Base-by-base conservation (phyloP, 768 basidiomycete species). In the Lenzites betulinus region DNA sequence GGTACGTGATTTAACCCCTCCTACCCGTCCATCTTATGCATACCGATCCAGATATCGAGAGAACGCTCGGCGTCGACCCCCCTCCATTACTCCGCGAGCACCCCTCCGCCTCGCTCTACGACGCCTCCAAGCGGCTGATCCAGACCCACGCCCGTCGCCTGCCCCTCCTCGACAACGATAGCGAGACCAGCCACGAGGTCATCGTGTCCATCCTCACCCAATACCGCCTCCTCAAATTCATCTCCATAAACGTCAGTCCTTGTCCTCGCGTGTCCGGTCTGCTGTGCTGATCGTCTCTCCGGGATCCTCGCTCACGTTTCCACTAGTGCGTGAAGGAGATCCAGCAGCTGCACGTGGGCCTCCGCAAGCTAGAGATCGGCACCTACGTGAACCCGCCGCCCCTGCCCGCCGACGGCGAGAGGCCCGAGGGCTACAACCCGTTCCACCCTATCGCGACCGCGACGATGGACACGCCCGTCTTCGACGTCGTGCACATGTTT, bases 401-500 rank as follows among this genome's bases (percentile, higher is more conserved):
- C 38, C 38, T 55, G 18, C 80, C 84, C 18, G 72, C 80, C 7
- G 73, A 73, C 7, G 76, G 76, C 16, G 81, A 83, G 41, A 71
- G 74, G 8, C 76, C 82, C 7, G 80, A 83, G 51, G 79, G 78
- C 51, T 77, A 82, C 42, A 88, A 89, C 59, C 92, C 90, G 1
- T 98, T 87, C 74, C 83, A 89, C 72, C 97, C 97, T 2, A 87
- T 98, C 58, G 90, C 92, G 6, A 97, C 95, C 0, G 96, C 96
- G 12, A 95, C 87, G 33, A 79, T 96, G 69, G 78, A 87, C 58
- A 97, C 96, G 0, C 90, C 92, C 28, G 97, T 99, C 2, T 98
- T 97, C 68, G 95, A 98, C 69, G 94, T 98, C 60, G 97, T 98
- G 2, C 97, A 99, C 70, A 94, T 96, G 90, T 98, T 98, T 73